Conservation (phyloP, 768 basidiomycete genomes). For the Suillus sp. region DNA sequence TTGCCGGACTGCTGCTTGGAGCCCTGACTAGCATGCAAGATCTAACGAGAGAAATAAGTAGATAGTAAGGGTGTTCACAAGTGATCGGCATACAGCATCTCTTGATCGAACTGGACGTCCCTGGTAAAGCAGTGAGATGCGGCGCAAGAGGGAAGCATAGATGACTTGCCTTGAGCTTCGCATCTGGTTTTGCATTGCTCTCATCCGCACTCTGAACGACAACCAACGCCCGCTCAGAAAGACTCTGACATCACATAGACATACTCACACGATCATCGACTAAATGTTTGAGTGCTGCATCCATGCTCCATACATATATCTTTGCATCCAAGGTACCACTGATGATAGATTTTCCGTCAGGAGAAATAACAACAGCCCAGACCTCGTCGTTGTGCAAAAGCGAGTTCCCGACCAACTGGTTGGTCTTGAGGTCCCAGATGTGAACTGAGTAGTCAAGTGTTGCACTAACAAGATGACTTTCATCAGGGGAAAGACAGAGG, state of each 20-base stretch:
- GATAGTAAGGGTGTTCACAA: not conserved
- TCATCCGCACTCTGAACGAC: not conserved
- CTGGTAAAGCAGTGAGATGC: not conserved
- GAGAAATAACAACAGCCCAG: slow-evolving; percentile 71
- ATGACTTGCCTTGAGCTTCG: not conserved
- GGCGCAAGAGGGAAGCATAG: not conserved
- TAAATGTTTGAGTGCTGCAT: slow-evolving; percentile 22
- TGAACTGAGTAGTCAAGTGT: not conserved
- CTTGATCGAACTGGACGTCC: not conserved
- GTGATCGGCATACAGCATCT: not conserved
- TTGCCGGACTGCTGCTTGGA: too few species aligned
- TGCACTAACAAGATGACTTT: not conserved
- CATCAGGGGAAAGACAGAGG: not conserved
- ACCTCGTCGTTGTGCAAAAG: slow-evolving; percentile 83
- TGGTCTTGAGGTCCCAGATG: slow-evolving; percentile 2
- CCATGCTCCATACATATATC: slow-evolving; percentile 80
- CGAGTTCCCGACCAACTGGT: slow-evolving; percentile 29
- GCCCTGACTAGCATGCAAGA: not conserved
- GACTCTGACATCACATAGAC: not conserved
- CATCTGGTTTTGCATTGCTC: not conserved
- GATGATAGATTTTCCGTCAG: slow-evolving; percentile 77
- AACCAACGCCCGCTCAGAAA: not conserved
- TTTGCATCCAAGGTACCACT: slow-evolving; percentile 79
- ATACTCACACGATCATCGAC: not conserved
- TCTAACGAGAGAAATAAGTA: not conserved